Evolutionary conservation across 2,329 filamentous ascomycete species (phyloP).

Genomic region (Arthrinium phaeospermum): DNA sequence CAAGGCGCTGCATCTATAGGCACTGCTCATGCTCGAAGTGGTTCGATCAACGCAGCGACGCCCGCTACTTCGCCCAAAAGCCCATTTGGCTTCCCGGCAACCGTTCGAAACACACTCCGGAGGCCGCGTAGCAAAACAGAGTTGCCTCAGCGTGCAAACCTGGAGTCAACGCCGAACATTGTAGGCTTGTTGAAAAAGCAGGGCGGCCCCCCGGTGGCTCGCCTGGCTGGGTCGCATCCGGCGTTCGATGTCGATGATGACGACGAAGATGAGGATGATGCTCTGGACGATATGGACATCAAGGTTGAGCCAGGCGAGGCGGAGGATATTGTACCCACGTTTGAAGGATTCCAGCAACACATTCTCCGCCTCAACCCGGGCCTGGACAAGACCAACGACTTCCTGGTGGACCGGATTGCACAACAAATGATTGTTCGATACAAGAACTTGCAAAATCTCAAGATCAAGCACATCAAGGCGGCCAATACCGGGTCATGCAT

Average conservation of each 20-base stretch:
- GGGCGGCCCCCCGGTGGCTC: constrained; percentile 60
- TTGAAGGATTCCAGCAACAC: constrained; percentile 78
- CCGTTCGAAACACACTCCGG: constrained; percentile 53
- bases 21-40: constrained; percentile 60
- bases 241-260: constrained; percentile 59
- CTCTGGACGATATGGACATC: constrained; percentile 63
- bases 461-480: constrained; percentile 71
- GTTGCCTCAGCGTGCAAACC: constrained; percentile 46
- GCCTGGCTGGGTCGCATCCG: constrained; percentile 46
- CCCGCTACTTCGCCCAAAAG: constrained; percentile 61
- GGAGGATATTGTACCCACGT: constrained; percentile 72
- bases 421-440: constrained; percentile 82
- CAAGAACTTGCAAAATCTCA: constrained; percentile 74
- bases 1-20: constrained; percentile 61
- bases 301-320: constrained; percentile 66
- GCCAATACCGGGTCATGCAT: constrained; percentile 62
- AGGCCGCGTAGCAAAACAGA: constrained; percentile 63
- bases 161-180: constrained; percentile 50
- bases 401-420: constrained; percentile 80
- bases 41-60: constrained; percentile 61
- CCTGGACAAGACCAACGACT: constrained; percentile 58
- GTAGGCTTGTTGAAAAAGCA: constrained; percentile 57
- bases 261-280: constrained; percentile 65
- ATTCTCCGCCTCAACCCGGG: constrained; percentile 76
- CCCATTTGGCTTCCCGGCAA: constrained; percentile 43